Evolutionary conservation across 805 yeast genomes (phyloP).

Genomic region (Clavispora santaluciae): DNA sequence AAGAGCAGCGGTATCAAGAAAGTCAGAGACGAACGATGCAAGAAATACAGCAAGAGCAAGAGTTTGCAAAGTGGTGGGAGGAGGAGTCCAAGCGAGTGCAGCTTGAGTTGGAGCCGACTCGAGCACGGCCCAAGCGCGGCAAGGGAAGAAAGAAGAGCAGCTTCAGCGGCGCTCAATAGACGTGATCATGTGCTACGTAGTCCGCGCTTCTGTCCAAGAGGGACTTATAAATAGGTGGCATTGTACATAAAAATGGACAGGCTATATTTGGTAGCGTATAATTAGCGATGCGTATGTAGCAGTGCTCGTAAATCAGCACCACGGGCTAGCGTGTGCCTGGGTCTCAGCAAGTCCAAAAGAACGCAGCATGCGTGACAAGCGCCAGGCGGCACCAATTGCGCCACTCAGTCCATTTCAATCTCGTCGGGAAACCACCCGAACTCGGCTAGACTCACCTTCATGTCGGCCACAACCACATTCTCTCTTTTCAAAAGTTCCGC

Average conservation of each 20-base stretch:
- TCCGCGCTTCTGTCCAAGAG: too few relatives aligned
- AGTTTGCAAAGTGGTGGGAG: constrained; percentile 86
- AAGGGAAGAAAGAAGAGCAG: constrained; percentile 8
- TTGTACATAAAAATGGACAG: too few relatives aligned
- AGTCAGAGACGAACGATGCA: constrained; percentile 44
- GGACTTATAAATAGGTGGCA: too few relatives aligned
- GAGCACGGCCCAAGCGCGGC: constrained; percentile 4
- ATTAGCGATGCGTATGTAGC: too few relatives aligned
- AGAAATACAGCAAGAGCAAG: constrained; percentile 77
- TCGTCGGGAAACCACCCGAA: constrained; percentile 73
- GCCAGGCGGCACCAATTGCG: too few relatives aligned
- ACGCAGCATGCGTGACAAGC: too few relatives aligned
- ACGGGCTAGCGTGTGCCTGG: too few relatives aligned
- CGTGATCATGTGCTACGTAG: too few relatives aligned
- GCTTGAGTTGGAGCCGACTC: constrained; percentile 20
- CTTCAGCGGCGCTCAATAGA: background rate
- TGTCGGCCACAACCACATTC: constrained; percentile 33
- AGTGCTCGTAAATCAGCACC: too few relatives aligned
- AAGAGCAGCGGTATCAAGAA: constrained; percentile 24
- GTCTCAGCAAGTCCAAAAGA: too few relatives aligned
- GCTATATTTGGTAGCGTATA: too few relatives aligned
- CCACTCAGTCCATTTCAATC: constrained; percentile 7
- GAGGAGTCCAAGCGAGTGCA: constrained; percentile 70
- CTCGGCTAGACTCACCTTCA: constrained; percentile 37
- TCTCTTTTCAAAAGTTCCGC: constrained; percentile 42